Evolutionary conservation across 768 basidiomycete species (phyloP), one percentile per base, ranked within the genome.

Genomic region (Lactarius psammicola): DNA sequence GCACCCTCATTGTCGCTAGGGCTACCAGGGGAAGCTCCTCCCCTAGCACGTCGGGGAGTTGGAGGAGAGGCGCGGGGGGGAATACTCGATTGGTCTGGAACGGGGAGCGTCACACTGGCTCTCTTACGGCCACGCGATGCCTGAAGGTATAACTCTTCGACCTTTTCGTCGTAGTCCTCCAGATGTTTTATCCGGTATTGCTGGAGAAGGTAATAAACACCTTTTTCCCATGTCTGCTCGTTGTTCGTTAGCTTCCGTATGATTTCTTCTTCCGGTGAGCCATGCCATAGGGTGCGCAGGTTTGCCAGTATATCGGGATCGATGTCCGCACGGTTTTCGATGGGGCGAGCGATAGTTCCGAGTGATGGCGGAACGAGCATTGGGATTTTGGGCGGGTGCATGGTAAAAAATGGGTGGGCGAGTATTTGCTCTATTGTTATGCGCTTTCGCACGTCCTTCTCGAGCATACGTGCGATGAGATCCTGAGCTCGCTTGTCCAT

Each of bases 161-260:
- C 65, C 40, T 57, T 66, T 63, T 85, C 82, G 64, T 90, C 86
- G 57, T 89, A 88, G 62, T 89, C 88, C 72, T 91, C 88, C 51
- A 92, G 74, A 62, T 87, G 86, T 69, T 82, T 85, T 58, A 84
- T 83, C 53, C 95, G 86, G 77, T 97, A 98, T 68, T 86, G 86
- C 62, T 89, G 80, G n/a, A 99, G 81, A 5, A 98, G 78, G 72
- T 92, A 88, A 76, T 99, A 99, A 56, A 98, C 91, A 0, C 92
- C 93, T 77, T 99, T 98, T 75, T 98, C 94, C 91, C 94, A 95
- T 33, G 90, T 95, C 59, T 86, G 86, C 62, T 87, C 85, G 59
- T 78, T 71, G 71, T 82, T 87, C 73, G 77, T 81, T 71, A 99
- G 79, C 60, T 84, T 87, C 57, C 83, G 80, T 57, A 87, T 80